Base-by-base conservation (phyloP, 2,329 filamentous ascomycete species). In the Venturiaceae sp. region DNA sequence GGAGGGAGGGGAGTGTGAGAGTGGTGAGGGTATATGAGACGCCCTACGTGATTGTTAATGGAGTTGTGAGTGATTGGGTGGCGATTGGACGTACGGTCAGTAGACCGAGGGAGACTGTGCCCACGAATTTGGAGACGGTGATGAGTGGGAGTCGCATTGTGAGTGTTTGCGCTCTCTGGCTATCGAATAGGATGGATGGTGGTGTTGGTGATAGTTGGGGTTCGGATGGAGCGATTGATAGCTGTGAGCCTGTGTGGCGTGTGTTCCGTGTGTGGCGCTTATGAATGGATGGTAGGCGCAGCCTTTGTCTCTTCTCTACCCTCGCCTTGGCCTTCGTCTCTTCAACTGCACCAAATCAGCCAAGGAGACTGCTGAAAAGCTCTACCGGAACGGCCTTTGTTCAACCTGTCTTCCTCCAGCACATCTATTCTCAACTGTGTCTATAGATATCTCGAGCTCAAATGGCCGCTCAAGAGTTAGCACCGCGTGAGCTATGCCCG, bases 61-160 rank as follows among this genome's bases (percentile, higher is more conserved):
- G 36, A 41, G 34, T 36, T 30, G 33, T 52, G 63, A 41, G 60
- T 58, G 55, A 41, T n/a, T 37, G 26, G 53, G 47, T 47, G 59
- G 34, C 50, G 53, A 57, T 60, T 61, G 34, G 61, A 78, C 87
- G 67, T 82, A 95, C 91, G 60, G 91, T 96, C 72, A 95, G 76
- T 59, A 96, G 81, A 63, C 92, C 92, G 60, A 96, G 81, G 66
- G 88, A 92, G 64, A 95, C 83, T 55, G 90, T 95, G 68, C 92
- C 92, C 65, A 96, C 87, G 72, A 96, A 96, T 77, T 97, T 96
- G 76, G 88, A 84, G 72, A 87, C 76, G 58, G 89, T 85, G 68
- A 96, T 79, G 68, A 84, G 83, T 66, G 54, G 52, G 23, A 59
- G 19, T 33, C 58, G 26, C 33, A 59, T 57, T 23, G 19, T 58